Base-by-base conservation (phyloP, 805 yeast species). In the Middelhovenomyces tepae region DNA sequence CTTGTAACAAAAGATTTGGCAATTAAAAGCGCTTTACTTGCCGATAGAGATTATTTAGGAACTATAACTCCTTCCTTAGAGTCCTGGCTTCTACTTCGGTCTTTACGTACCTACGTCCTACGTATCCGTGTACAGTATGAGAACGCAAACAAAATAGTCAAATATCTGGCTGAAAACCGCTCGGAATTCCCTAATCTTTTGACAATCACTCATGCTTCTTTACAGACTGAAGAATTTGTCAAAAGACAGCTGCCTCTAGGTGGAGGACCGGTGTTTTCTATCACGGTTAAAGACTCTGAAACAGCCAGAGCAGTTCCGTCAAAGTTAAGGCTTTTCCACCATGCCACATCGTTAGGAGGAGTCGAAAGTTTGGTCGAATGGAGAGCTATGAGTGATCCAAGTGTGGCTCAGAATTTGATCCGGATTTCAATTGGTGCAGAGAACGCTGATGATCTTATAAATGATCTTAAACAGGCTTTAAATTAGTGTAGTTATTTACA, bases 311-410 rank as follows among this genome's bases (percentile, higher is more conserved):
- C 46, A 7, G 60, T 87, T 10, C 93, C 94, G 5, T 62, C 77
- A 2, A 69, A 64, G 38, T 60, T 85, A 38, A 69, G 73, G 44
- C 71, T 70, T 42, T 85, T 86, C 62, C 79, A 78, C 45, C 97
- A 87, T 57, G 94, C 95, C 3, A 86, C 95, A 1, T 84, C 95
- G 2, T 63, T 89, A 17, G 96, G 96, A 24, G 95, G 96, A 15
- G 83, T 81, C 9, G 96, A 89, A 57, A 79, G 93, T 28, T 62
- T 86, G 49, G 74, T 87, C 37, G 96, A 87, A 57, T 85, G 95
- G 94, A 73, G 95, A 51, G 78, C 84, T 0, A 50, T 87, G 59
- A 69, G 79, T 16, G 89, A 85, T 50, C 52, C 69, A 1, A 43
- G 58, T 3, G 78, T 76, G 9, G 62, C 69, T 14, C 67, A 71